Percentiles rank a stretch among this genome's conserved stretches.
Evolutionary conservation across 176 grass and related monocot species (phyloP).

Genomic region (Poa pratensis): DNA sequence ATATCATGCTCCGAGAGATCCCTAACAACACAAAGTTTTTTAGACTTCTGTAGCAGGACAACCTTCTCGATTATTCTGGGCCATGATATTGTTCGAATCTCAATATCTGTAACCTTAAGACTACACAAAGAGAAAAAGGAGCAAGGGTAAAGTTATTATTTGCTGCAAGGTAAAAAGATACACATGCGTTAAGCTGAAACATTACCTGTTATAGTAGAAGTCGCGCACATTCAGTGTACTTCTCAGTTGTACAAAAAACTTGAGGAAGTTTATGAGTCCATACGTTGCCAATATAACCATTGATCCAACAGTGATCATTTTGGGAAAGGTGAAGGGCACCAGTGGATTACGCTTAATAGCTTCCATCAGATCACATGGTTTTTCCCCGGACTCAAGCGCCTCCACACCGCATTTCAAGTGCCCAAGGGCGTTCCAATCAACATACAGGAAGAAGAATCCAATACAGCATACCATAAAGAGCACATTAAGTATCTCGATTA

Average conservation of each 20-base stretch:
- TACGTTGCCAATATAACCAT: conserved; percentile 85
- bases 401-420: conserved; percentile 88
- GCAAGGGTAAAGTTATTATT: conserved; percentile 21
- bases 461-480: conserved; percentile 95
- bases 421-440: conserved; percentile 83
- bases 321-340: conserved; percentile 84
- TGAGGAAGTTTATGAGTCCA: conserved; percentile 93
- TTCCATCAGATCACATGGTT: conserved; percentile 84
- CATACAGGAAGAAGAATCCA: conserved; percentile 87
- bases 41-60: conserved; percentile 71
- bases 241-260: conserved; percentile 92
- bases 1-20: conserved; percentile 93
- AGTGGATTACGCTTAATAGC: conserved; percentile 82
- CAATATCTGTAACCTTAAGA: conserved; percentile 85
- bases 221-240: conserved; percentile 74
- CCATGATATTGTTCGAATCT: conserved; percentile 96
- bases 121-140: conserved; percentile 56
- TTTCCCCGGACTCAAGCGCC: conserved; percentile 84
- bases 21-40: conserved; percentile 92
- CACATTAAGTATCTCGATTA: conserved; percentile 81
- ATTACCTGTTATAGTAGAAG: conserved; percentile 92
- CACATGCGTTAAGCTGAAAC: not conserved
- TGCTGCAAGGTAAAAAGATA: conserved; percentile 33
- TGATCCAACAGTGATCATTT: conserved; percentile 83
- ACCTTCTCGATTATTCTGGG: conserved; percentile 90